These are phyloP conservation scores for Eucalyptus brandiana DNA, from an alignment of 345 rosid species.

Conservation along the genomic window DNA sequence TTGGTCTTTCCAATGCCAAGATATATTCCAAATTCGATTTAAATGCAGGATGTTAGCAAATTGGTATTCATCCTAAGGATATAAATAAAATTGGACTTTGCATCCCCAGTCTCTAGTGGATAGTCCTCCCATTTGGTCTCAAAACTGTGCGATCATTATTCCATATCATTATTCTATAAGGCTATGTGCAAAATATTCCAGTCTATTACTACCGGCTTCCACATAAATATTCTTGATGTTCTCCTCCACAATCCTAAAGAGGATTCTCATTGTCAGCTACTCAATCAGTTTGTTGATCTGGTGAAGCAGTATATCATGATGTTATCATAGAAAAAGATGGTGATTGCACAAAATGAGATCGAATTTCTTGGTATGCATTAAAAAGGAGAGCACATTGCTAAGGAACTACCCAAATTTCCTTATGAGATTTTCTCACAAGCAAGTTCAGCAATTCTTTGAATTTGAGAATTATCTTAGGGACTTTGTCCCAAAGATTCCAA, in stretches of 20 bases:
- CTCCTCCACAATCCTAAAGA: background rate
- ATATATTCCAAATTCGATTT: background rate
- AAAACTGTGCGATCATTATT: background rate
- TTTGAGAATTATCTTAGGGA: too few relatives aligned
- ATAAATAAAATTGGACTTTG: background rate
- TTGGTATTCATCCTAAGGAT: background rate
- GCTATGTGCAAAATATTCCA: background rate
- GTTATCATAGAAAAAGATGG: too few relatives aligned
- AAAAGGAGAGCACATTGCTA: too few relatives aligned
- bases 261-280: background rate
- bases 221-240: background rate
- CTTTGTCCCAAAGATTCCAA: too few relatives aligned
- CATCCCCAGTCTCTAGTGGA: background rate
- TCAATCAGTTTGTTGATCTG: background rate
- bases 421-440: too few relatives aligned
- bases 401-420: too few relatives aligned
- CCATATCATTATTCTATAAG: background rate
- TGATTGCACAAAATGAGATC: too few relatives aligned
- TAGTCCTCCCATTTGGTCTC: background rate
- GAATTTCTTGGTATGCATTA: too few relatives aligned
- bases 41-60: too few relatives aligned
- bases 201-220: background rate
- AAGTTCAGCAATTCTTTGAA: too few relatives aligned
- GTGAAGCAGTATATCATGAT: background rate
- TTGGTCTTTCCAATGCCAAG: background rate